A percentile compares a stretch with the other conserved stretches of the same genome.
phyloP scores from a whole-genome alignment of 108 stramenopile genomes.

The Fragilaria radians region DNA sequence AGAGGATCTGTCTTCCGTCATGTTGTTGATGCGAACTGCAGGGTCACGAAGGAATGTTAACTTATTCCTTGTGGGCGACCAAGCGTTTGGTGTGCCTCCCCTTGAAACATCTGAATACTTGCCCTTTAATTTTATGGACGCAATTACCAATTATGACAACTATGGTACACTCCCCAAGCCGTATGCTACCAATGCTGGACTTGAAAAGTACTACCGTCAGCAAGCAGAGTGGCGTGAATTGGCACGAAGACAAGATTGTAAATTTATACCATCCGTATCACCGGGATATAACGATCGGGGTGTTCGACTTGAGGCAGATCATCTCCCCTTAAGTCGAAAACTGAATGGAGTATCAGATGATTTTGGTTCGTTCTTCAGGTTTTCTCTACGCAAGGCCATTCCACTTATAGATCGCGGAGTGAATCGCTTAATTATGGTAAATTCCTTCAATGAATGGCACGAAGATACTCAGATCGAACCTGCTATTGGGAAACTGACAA shows the following conservation, averaged over 20 bases:
- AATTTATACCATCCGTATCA: slow-evolving; percentile 18
- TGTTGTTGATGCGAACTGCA: neutral
- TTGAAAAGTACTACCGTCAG: slow-evolving; percentile 15
- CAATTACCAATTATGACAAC: slow-evolving; percentile 35
- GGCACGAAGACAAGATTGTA: slow-evolving; percentile 9
- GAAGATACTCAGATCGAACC: slow-evolving; percentile 36
- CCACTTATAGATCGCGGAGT: slow-evolving; percentile 10
- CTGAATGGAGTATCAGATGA: slow-evolving; percentile 1
- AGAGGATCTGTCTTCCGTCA: neutral
- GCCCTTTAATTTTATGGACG: slow-evolving; percentile 21
- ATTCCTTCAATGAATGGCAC: slow-evolving; percentile 33
- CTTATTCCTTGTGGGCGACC: slow-evolving; percentile 1
- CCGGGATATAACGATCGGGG: slow-evolving; percentile 36
- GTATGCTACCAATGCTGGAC: neutral
- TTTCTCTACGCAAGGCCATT: slow-evolving; percentile 15
- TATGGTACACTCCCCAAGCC: slow-evolving; percentile 17
- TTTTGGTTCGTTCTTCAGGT: slow-evolving; percentile 20
- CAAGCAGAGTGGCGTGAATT: slow-evolving; percentile 16
- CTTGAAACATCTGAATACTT: neutral
- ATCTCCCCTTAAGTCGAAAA: slow-evolving; percentile 26
- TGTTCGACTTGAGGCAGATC: slow-evolving; percentile 21
- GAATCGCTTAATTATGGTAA: slow-evolving; percentile 15
- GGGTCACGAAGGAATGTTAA: neutral
- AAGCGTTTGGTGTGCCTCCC: neutral
- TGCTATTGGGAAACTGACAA: neutral